Conservation (phyloP, 192 early-diverging fungal genomes). For the Backusella parvicylindrica region DNA sequence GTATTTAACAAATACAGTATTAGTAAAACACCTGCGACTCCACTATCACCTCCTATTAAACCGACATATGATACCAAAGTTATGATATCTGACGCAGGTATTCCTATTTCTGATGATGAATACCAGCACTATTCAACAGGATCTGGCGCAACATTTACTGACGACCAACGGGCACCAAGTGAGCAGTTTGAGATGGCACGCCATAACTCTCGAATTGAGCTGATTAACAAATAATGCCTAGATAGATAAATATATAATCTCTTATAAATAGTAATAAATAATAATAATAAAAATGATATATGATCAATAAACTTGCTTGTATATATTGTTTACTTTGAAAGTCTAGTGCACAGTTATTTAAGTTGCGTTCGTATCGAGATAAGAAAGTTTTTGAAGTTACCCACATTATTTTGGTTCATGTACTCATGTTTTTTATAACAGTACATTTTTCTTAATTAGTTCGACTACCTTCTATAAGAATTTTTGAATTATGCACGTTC, state of each 20-base stretch:
- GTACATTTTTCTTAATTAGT: too few relatives aligned
- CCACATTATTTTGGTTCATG: too few relatives aligned
- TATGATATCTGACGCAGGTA: neutral
- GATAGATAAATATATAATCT: neutral
- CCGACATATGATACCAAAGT: neutral
- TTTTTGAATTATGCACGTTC: too few relatives aligned
- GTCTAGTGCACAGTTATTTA: too few relatives aligned
- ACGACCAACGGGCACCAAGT: neutral
- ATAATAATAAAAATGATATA: neutral
- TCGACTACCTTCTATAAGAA: too few relatives aligned
- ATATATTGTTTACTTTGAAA: neutral
- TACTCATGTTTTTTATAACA: neutral
- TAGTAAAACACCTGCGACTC: neutral
- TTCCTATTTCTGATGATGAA: neutral
- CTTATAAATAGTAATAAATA: neutral
- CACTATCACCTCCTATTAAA: neutral
- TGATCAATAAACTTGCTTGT: neutral
- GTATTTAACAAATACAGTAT: neutral
- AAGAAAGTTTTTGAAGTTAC: too few relatives aligned
- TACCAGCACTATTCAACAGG: neutral
- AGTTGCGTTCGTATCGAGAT: too few relatives aligned
- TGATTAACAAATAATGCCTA: neutral
- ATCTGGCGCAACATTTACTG: neutral
- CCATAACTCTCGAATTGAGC: neutral
- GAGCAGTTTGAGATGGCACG: neutral